Evolutionary conservation across 148 eudicot species (phyloP), one percentile per base, ranked within the genome.

Genomic region (Dysphania ambrosioides): DNA sequence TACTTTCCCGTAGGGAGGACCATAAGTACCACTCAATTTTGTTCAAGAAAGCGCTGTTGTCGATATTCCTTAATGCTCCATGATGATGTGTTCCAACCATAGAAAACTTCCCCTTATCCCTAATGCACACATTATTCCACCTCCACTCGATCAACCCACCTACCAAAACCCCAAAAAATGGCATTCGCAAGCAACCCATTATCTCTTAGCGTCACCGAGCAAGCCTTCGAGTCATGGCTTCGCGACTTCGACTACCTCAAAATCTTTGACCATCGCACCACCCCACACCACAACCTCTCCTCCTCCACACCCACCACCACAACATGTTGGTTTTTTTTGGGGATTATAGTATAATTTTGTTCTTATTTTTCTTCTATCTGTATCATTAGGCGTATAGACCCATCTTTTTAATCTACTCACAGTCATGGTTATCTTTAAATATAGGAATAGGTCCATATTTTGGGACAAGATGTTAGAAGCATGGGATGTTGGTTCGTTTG

Each of bases 161-260:
- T n/a, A n/a, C n/a, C n/a, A n/a, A n/a, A n/a, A n/a, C n/a, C n/a
- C n/a, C 13, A 62, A n/a, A 24, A 40, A 76, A 85, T 85, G 93
- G 84, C 77, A 15, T 88, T 93, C 79, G 53, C 86, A 0, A 69
- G 92, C 13, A 93, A 93, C 78, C 98, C 97, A 24, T 76, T 93
- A 67, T 87, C 98, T 32, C 88, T 93, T 8, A 85, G 87, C 84
- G 88, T 93, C 53, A 91, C 96, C 4, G 98, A 93, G 49, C 77
- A 86, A 47, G 87, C 88, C 12, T 93, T 93, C 88, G 98, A 93
- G 67, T 81, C 98, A 29, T 93, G 98, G 98, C 95, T 93, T 69
- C 94, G 98, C n/a, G 97, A 91, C 80, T 77, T 83, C 67, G 94
- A 93, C 80, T 89, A 89, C 87, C 95, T 93, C 77, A 91, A 89